Evolutionary conservation across 2,329 filamentous ascomycete species (phyloP).

Genomic region (Pleoardoris graminearum): DNA sequence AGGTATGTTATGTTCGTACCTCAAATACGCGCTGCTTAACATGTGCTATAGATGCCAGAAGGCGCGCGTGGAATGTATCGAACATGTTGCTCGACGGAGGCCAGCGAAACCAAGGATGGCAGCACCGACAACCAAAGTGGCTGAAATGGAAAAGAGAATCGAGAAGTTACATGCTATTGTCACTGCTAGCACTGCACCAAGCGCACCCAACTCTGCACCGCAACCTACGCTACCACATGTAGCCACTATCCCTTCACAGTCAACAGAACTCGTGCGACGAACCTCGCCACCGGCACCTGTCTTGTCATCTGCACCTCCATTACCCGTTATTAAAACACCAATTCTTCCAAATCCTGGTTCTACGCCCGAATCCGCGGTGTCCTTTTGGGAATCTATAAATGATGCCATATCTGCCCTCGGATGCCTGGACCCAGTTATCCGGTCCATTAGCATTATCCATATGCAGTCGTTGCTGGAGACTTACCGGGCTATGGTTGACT

Average conservation of each 20-base stretch:
- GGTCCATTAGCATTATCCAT: constrained; percentile 39
- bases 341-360: constrained; percentile 30
- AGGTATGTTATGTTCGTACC: constrained; percentile 28
- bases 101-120: constrained; percentile 39
- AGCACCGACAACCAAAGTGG: constrained; percentile 33
- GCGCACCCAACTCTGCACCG: constrained; percentile 24
- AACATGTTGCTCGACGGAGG: constrained; percentile 42
- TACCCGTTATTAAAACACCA: constrained; percentile 20
- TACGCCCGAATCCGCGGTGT: constrained; percentile 28
- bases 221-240: constrained; percentile 31
- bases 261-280: constrained; percentile 27
- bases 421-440: constrained; percentile 38
- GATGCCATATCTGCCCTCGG: constrained; percentile 36
- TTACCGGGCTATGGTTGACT: constrained; percentile 39
- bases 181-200: constrained; percentile 31
- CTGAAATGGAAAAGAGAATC: constrained; percentile 41
- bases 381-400: constrained; percentile 42
- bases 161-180: constrained; percentile 41
- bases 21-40: constrained; percentile 28
- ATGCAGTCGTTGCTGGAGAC: constrained; percentile 40
- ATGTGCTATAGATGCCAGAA: constrained; percentile 43
- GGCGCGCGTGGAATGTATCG: constrained; percentile 42
- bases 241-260: constrained; percentile 26
- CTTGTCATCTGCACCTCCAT: constrained; percentile 19
- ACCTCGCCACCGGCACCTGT: constrained; percentile 20